Evolutionary conservation across 2,329 filamentous ascomycete genomes (phyloP).

Genomic region (Dothideomycetes sp.): DNA sequence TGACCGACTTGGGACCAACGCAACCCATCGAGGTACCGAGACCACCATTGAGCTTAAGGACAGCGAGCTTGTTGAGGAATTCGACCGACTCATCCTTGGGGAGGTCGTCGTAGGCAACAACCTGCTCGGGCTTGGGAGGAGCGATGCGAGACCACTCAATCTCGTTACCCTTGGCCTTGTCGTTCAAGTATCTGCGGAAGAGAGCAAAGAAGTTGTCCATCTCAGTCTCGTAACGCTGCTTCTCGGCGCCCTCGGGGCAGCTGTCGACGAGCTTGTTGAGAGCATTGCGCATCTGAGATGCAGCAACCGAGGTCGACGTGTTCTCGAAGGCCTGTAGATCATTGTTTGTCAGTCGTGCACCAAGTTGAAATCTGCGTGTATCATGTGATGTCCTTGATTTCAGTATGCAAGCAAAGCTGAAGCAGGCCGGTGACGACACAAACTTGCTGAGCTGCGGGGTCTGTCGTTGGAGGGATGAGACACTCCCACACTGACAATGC

Average conservation of each 20-base stretch:
- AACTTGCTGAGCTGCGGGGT: too few relatives aligned
- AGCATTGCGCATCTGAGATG: slow-evolving; percentile 97
- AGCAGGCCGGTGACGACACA: too few relatives aligned
- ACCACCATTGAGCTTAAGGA: slow-evolving; percentile 98
- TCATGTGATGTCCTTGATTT: too few relatives aligned
- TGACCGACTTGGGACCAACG: slow-evolving; percentile 97
- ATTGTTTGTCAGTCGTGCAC: background rate
- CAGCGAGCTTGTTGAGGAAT: slow-evolving; percentile 94
- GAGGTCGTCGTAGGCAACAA: slow-evolving; percentile 87
- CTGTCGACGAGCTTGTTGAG: slow-evolving; percentile 87
- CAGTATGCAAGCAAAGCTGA: too few relatives aligned
- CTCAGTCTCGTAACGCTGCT: slow-evolving; percentile 91
- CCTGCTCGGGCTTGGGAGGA: slow-evolving; percentile 84
- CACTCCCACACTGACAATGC: too few relatives aligned
- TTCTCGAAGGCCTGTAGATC: slow-evolving; percentile 83
- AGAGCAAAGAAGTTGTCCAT: slow-evolving; percentile 99
- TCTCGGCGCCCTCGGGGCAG: slow-evolving; percentile 64
- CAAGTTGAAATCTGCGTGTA: too few relatives aligned
- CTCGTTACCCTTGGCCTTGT: slow-evolving; percentile 95
- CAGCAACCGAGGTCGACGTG: slow-evolving; percentile 94
- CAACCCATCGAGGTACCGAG: slow-evolving; percentile 99
- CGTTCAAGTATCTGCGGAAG: slow-evolving; percentile 95
- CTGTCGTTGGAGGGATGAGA: too few relatives aligned
- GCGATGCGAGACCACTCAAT: slow-evolving; percentile 96
- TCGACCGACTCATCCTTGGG: slow-evolving; percentile 81